phyloP scores from a whole-genome alignment of 257 asterid species.

The Fraxinus excelsior region DNA sequence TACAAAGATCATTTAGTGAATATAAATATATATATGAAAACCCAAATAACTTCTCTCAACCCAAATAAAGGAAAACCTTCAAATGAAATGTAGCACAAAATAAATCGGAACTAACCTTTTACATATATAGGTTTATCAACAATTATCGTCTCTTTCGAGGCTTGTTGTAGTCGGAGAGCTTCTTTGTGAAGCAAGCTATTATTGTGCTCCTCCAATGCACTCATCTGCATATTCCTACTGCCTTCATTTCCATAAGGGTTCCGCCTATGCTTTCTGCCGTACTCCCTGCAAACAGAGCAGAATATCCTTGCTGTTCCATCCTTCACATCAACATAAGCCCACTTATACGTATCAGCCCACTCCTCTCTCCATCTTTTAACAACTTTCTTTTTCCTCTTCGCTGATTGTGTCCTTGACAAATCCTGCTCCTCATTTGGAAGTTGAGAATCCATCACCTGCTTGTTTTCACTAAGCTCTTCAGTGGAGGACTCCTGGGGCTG shows the following conservation, averaged over 20 bases:
- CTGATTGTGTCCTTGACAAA: conserved; percentile 67
- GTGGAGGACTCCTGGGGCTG: conserved; percentile 79
- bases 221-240: conserved; percentile 99
- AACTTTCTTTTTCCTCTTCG: conserved; percentile 93
- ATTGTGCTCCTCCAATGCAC: conserved; percentile 98
- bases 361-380: conserved; percentile 99
- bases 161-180: conserved; percentile 96
- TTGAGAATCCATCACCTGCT: conserved; percentile 71
- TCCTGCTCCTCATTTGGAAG: conserved; percentile 67
- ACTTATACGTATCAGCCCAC: conserved; percentile 99
- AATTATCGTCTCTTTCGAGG: conserved; percentile 87
- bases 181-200: conserved; percentile 99
- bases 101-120: conserved; percentile 61
- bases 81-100: neutral
- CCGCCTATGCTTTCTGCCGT: conserved; percentile 96
- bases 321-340: conserved; percentile 96
- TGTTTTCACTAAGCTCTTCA: conserved; percentile 72
- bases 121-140: conserved; percentile 88
- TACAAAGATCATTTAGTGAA: neutral
- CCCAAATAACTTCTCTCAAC: neutral
- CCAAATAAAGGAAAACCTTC: neutral
- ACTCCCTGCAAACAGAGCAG: conserved; percentile 96
- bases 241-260: conserved; percentile 99
- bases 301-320: conserved; percentile 96
- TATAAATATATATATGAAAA: no score